Conservation (phyloP, 768 basidiomycete genomes). For the Lactarius akahatsu region DNA sequence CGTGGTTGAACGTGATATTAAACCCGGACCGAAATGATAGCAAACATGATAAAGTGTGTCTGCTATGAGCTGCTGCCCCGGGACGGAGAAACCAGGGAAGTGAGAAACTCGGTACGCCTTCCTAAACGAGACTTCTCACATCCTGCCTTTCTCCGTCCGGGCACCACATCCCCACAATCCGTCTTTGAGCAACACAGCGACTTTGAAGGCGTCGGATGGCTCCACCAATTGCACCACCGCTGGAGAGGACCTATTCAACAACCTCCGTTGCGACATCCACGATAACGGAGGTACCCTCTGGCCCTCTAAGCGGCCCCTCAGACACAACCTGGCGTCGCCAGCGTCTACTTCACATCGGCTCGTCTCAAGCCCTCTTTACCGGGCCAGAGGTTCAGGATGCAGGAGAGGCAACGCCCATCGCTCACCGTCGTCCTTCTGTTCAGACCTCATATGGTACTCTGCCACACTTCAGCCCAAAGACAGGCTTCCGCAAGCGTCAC, state of each 20-base stretch:
- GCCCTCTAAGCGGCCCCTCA: slow-evolving; percentile 50
- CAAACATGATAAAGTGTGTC: neutral
- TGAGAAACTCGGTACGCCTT: neutral
- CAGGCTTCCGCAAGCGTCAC: slow-evolving; percentile 38
- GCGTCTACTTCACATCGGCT: slow-evolving; percentile 57
- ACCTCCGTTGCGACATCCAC: neutral
- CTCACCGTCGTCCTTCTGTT: slow-evolving; percentile 30
- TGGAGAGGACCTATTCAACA: slow-evolving; percentile 2
- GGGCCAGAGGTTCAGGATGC: slow-evolving; percentile 26
- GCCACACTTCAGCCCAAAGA: slow-evolving; percentile 22
- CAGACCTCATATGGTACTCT: slow-evolving; percentile 58
- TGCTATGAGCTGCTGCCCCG: neutral
- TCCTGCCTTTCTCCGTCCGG: neutral
- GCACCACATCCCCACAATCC: no score
- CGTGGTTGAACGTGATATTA: neutral
- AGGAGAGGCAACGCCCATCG: slow-evolving; percentile 41
- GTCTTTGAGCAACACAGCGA: neutral
- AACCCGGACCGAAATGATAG: neutral
- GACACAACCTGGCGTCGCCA: slow-evolving; percentile 60
- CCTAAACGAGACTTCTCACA: neutral
- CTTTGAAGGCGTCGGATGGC: neutral
- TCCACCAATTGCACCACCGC: neutral
- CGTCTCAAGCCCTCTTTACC: slow-evolving; percentile 15
- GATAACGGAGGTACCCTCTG: slow-evolving; percentile 32
- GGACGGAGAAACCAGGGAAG: neutral